Evolutionary conservation across 208 protist genomes (phyloP), one percentile per base, ranked within the genome.

Genomic region (Porcisia hertigi): DNA sequence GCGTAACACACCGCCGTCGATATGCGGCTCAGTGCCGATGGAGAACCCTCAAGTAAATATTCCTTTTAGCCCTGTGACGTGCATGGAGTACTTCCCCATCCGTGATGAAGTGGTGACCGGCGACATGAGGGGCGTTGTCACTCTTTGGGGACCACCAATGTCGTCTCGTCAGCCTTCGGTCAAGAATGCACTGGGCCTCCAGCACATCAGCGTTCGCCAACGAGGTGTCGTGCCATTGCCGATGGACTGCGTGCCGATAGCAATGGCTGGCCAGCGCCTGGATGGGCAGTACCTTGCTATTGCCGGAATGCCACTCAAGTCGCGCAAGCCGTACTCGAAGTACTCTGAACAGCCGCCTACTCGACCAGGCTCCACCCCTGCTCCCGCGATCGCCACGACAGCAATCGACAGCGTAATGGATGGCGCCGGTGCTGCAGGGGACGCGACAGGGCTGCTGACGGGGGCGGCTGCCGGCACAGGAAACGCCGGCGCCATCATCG

Each of bases 31-130:
- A n/a, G 47, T 81, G 43, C 43, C 70, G 52, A 59, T 86, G 39
- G 41, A 69, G 59, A 72, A 41, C 34, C 34, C 58, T 18, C 54
- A 57, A 11, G n/a, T 53, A 0, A 49, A 60, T 6, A 5, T 23
- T 7, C 58, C n/a, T 18, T 72, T 76, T 45, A 41, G 64, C 49
- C 84, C 89, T 2, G 81, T 88, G 20, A 93, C 85, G 57, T 88
- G 80, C 47, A 85, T 94, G 80, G 73, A 87, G 25, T 97, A 97
- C 73, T 85, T 95, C 63, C 71, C 76, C 7, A 63, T 71, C 25
- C 88, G 90, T 30, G 93, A 97, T 71, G 91, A 97, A 60, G 85
- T 97, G 36, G 81, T 92, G 67, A 86, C 87, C 0, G 88, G 81
- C 1, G 82, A 90, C 65, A 88, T 81, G 69, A 91, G 94, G 58